A percentile compares a stretch with the other conserved stretches of the same genome.
phyloP scores from a whole-genome alignment of 2,329 filamentous ascomycete genomes.

The Penicillium sp. region DNA sequence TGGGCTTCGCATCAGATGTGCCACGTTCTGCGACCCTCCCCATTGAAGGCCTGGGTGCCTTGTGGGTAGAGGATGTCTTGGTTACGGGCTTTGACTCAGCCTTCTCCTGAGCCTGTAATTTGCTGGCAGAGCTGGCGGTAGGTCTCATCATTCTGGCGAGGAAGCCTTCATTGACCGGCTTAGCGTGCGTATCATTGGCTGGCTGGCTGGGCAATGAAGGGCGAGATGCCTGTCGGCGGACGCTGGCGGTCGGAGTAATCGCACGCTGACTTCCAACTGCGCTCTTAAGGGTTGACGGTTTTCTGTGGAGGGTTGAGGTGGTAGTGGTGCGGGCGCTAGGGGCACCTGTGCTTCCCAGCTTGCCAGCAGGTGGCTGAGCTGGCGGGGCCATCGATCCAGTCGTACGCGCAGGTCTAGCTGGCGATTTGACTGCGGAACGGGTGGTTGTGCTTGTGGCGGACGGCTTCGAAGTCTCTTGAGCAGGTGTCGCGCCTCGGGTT shows the following conservation, averaged over 20 bases:
- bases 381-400: constrained; percentile 44
- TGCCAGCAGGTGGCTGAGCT: constrained; percentile 44
- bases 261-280: constrained; percentile 25
- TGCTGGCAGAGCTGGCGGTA: constrained; percentile 53
- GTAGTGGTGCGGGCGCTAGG: constrained; percentile 31
- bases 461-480: constrained; percentile 30
- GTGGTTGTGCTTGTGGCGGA: constrained; percentile 24
- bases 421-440: constrained; percentile 41
- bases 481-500: constrained; percentile 32
- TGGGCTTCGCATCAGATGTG: constrained; percentile 17
- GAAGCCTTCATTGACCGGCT: constrained; percentile 49
- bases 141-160: constrained; percentile 56
- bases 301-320: constrained; percentile 34
- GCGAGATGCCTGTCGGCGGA: constrained; percentile 36
- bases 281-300: constrained; percentile 39
- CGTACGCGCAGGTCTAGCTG: constrained; percentile 43
- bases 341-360: constrained; percentile 24
- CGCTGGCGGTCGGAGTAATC: constrained; percentile 24
- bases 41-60: constrained; percentile 25
- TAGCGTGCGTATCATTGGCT: constrained; percentile 33
- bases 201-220: constrained; percentile 33
- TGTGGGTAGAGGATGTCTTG: constrained; percentile 24
- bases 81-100: constrained; percentile 45
- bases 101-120: constrained; percentile 51
- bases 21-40: constrained; percentile 27